Percentiles rank a stretch among this genome's conserved stretches.
These are phyloP conservation scores for Paraleonurus japonicus DNA, from an alignment of 257 asterid species.

Conservation along the genomic window DNA sequence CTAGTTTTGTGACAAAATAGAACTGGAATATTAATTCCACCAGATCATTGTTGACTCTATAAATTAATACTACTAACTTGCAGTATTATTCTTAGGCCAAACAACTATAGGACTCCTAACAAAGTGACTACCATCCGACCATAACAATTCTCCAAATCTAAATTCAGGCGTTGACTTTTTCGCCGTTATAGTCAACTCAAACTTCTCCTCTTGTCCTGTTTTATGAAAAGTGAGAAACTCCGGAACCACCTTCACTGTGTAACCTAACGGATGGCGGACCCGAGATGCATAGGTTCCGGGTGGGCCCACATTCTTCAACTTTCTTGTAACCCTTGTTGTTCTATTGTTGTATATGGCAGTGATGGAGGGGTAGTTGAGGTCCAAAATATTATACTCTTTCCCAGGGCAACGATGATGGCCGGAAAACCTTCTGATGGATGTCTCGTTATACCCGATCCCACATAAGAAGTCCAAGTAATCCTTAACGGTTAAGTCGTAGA, in stretches of 20 bases:
- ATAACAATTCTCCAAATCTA: conserved; percentile 45
- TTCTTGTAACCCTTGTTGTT: conserved; percentile 35
- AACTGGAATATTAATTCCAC: not conserved
- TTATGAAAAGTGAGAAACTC: conserved; percentile 25
- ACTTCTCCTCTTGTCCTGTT: conserved; percentile 51
- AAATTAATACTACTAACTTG: not conserved
- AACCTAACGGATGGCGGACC: conserved; percentile 35
- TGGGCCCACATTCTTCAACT: conserved; percentile 52
- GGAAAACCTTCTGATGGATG: conserved; percentile 9
- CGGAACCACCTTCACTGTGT: conserved; percentile 40
- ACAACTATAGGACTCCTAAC: conserved; percentile 48
- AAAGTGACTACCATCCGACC: conserved; percentile 50
- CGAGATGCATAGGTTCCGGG: conserved; percentile 38
- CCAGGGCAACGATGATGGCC: conserved; percentile 34
- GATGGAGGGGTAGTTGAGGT: conserved; percentile 61
- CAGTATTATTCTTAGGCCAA: not conserved
- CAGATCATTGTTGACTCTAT: not conserved
- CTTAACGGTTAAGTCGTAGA: conserved; percentile 43
- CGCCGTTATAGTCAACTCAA: conserved; percentile 30
- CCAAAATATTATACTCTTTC: conserved; percentile 14
- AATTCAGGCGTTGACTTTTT: not conserved
- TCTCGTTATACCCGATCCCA: conserved; percentile 48
- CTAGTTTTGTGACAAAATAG: too few species aligned
- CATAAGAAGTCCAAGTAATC: conserved; percentile 67
- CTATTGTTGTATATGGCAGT: not conserved